A percentile compares a stretch with the other conserved stretches of the same genome.
Conservation (phyloP, 176 grass and related monocot genomes). For the Tuctoria greenei region DNA sequence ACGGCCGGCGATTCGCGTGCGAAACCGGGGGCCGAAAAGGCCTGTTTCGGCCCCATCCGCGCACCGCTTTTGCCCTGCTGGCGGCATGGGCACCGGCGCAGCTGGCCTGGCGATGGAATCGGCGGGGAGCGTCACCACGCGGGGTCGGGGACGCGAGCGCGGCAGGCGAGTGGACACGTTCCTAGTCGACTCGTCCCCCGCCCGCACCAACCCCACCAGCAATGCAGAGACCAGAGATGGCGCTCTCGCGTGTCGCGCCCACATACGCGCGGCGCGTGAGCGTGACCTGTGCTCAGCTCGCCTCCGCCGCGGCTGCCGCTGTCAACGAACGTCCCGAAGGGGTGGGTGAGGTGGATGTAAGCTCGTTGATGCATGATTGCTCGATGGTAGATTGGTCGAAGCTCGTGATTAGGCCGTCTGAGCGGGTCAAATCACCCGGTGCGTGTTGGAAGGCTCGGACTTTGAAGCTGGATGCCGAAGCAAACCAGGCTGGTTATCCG, state of each 20-base stretch:
- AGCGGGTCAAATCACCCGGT: not conserved
- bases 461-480: not conserved
- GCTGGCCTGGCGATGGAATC: not conserved
- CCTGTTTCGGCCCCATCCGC: constrained; percentile 36
- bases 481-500: not conserved
- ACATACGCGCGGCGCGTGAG: not conserved
- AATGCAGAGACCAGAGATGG: not conserved
- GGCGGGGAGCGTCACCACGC: no score
- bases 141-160: not conserved
- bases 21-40: constrained; percentile 18
- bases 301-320: not conserved
- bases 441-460: not conserved
- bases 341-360: not conserved
- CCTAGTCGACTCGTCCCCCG: not conserved
- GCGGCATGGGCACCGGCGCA: not conserved
- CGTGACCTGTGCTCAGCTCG: not conserved
- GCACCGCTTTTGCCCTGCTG: constrained; percentile 1
- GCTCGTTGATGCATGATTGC: not conserved
- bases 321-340: not conserved
- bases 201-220: not conserved
- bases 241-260: not conserved
- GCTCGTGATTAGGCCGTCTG: not conserved
- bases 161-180: not conserved
- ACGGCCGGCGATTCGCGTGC: constrained; percentile 1
- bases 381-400: not conserved